These are phyloP conservation scores for Umbelopsis ramanniana DNA, from an alignment of 192 early-diverging fungal genomes.

Conservation along the genomic window DNA sequence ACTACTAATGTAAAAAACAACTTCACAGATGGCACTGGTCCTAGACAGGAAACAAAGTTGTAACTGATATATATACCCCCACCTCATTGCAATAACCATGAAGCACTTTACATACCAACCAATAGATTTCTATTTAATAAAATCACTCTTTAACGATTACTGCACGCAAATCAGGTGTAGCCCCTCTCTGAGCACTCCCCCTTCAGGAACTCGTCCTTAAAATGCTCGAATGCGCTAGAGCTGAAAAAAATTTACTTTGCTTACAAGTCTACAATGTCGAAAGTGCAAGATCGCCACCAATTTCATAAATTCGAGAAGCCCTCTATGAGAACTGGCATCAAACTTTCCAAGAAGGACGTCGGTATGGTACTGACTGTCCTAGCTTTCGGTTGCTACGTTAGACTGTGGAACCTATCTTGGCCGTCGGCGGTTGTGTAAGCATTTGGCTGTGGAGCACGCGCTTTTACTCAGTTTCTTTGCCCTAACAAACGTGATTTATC, in stretches of 20 bases:
- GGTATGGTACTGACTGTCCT: background rate
- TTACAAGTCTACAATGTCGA: too few relatives aligned
- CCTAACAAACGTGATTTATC: background rate
- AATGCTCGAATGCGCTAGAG: too few relatives aligned
- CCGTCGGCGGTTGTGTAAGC: background rate
- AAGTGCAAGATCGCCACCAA: too few relatives aligned
- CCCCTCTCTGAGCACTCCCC: background rate
- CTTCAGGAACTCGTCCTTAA: background rate
- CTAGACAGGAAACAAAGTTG: slow-evolving; percentile 41
- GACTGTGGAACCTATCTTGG: background rate
- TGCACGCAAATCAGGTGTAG: background rate
- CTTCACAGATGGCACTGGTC: slow-evolving; percentile 21
- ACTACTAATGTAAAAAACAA: background rate
- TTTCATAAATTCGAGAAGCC: too few relatives aligned
- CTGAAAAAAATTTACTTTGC: too few relatives aligned
- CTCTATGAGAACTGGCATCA: background rate
- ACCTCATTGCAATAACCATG: background rate
- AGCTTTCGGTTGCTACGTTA: background rate
- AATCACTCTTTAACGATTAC: background rate
- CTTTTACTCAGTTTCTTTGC: background rate
- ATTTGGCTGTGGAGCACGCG: too few relatives aligned
- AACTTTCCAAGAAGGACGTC: background rate
- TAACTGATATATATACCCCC: slow-evolving; percentile 23
- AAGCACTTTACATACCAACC: background rate
- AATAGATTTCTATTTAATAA: background rate